These are phyloP conservation scores for Fusarium goolgardi DNA, from an alignment of 2,329 filamentous ascomycete genomes.

Conservation along the genomic window DNA sequence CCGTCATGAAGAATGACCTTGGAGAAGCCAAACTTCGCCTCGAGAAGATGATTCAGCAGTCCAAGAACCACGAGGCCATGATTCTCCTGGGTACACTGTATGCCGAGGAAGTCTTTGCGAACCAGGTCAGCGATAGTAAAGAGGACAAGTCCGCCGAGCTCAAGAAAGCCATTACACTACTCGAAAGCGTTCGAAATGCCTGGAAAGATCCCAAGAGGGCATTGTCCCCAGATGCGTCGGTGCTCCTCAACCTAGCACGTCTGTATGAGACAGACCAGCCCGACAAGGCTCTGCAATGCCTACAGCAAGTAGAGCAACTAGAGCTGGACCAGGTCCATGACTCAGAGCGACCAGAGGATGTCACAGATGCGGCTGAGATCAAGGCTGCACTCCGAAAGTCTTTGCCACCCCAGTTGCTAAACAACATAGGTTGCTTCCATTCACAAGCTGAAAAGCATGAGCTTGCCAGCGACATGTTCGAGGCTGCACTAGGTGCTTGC, in stretches of 20 bases:
- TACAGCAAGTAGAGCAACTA: slow-evolving; percentile 91
- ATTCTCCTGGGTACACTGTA: slow-evolving; percentile 90
- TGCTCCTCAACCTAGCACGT: slow-evolving; percentile 89
- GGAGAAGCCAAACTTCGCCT: slow-evolving; percentile 93
- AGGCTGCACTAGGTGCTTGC: slow-evolving; percentile 89
- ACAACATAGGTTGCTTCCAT: slow-evolving; percentile 97
- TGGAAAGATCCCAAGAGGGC: slow-evolving; percentile 97
- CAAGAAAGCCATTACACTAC: slow-evolving; percentile 85
- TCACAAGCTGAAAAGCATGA: slow-evolving; percentile 87
- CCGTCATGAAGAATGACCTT: slow-evolving; percentile 83
- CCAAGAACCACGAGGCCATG: slow-evolving; percentile 88
- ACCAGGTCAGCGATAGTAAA: slow-evolving; percentile 75
- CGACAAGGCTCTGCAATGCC: slow-evolving; percentile 90
- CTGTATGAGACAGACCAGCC: slow-evolving; percentile 88
- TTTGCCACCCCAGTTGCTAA: slow-evolving; percentile 89
- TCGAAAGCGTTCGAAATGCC: slow-evolving; percentile 84
- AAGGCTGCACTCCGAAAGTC: slow-evolving; percentile 76
- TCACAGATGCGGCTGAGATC: slow-evolving; percentile 67
- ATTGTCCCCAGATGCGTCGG: slow-evolving; percentile 81
- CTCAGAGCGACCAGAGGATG: slow-evolving; percentile 71
- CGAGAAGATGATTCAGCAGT: slow-evolving; percentile 92
- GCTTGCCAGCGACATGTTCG: slow-evolving; percentile 86
- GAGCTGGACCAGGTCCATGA: slow-evolving; percentile 82
- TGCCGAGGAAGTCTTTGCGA: slow-evolving; percentile 91
- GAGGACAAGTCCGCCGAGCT: slow-evolving; percentile 89